Base-by-base conservation (phyloP, 2,329 filamentous ascomycete species). In the Colletotrichum eleusines region DNA sequence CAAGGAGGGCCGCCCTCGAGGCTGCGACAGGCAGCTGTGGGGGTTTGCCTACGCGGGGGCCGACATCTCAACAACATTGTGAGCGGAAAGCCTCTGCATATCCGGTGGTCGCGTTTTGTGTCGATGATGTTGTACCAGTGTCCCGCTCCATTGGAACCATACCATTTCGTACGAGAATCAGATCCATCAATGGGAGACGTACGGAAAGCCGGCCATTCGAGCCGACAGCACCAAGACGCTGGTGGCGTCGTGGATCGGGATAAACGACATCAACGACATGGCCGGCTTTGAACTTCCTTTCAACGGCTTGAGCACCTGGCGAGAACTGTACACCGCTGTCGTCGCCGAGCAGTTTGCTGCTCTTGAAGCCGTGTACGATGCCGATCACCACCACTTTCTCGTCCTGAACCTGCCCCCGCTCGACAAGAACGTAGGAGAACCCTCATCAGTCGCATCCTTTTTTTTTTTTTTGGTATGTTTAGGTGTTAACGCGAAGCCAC, bases 31-130 rank as follows among this genome's bases (percentile, higher is more conserved):
- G 14, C 84, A 88, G 63, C 79, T 89, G 0, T 89, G 86, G 86
- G 83, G 88, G 66, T 88, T 88, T 74, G 86, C 86, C 0, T 88
- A 87, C 71, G 86, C 84, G 1, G 87, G 87, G 3, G 81, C 85
- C 0, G 84, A 88, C 66, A 82, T 68, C 2, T 67, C 68, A 8
- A 71, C 68, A 2, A 67, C 44, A 4, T 71, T 67, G 68, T 63
- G 23, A 58, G 68, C 7, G 18, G 3, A 28, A n/a, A 38, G 9
- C 5, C 2, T 3, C 40, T 12, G 7, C 12, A 0, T 8, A 11
- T 20, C 11, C 2, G 1, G 5, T 4, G 14, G 2, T 14, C 28
- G 20, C 12, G 8, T 26, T n/a, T n/a, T 12, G 23, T 20, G 20
- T 38, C 50, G 26, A 62, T 23, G 26, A 62, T 23, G 16, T 16